Evolutionary conservation across 2,329 filamentous ascomycete genomes (phyloP), one percentile per base, ranked within the genome.

Genomic region (Colletotrichum australisinense): DNA sequence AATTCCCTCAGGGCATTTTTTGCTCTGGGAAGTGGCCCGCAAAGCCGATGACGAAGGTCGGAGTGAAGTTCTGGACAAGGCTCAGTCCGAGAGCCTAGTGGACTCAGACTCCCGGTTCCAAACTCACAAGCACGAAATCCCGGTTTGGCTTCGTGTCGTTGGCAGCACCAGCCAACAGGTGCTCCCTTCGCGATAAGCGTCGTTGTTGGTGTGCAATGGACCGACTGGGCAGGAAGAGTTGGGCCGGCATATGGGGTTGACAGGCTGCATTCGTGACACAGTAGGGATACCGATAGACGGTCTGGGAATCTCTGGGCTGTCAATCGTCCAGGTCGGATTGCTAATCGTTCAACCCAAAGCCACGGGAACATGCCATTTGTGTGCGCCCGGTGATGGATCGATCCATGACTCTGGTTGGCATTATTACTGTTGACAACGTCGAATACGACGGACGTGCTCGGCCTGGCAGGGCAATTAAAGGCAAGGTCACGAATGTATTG

Each of bases 1-100:
- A 69, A 56, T 63, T 63, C 38, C 22, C 52, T 52, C 64, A 63
- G 22, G 16, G 46, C 38, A n/a, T 68, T 24, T 22, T 55, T 38
- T 38, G 2, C 30, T 9, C 46, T 52, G 46, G 42, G 26, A 6
- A 16, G 49, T 63, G 42, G n/a, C 19, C 42, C 42, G 24, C 42
- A 35, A 46, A 56, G 24, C 24, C 59, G 19, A 49, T 16, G 59
- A 52, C 24, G 26, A 62, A 38, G 59, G 24, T 3, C 11, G 11
- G 32, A 35, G 11, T 42, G 38, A 42, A 42, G 38, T 8, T 42
- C 38, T 12, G 26, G 28, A 63, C 5, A 49, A 19, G 30, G 30
- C 30, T 32, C 30, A 9, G 14, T 63, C 22, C 38, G 9, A 19
- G 28, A 5, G 9, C 22, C 26, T 24, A 19, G 42, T 3, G 9